phyloP scores from a whole-genome alignment of 345 rosid species.

The Durio zibethinus region DNA sequence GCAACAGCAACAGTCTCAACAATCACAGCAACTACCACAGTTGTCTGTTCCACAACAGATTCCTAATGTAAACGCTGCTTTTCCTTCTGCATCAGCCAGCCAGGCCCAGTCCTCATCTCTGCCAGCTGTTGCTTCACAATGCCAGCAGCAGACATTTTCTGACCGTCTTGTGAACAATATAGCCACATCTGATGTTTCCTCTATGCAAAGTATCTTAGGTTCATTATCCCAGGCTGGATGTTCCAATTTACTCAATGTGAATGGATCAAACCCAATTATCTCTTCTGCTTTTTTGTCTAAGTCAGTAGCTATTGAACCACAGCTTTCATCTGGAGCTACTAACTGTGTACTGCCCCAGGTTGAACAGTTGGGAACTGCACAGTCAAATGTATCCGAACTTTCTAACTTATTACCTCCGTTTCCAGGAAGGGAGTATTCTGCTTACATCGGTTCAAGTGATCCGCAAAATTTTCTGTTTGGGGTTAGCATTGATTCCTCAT shows the following conservation, averaged over 20 bases:
- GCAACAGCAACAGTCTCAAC: constrained; percentile 29
- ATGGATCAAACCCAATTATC: constrained; percentile 55
- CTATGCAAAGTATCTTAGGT: constrained; percentile 67
- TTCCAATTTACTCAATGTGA: constrained; percentile 53
- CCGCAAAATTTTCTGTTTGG: constrained; percentile 86
- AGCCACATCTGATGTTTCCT: constrained; percentile 46
- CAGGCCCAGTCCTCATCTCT: constrained; percentile 54
- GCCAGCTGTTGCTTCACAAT: constrained; percentile 50
- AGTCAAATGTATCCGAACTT: constrained; percentile 46
- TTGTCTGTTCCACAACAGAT: constrained; percentile 55
- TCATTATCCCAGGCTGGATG: constrained; percentile 67
- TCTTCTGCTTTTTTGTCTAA: constrained; percentile 73
- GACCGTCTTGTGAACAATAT: constrained; percentile 59
- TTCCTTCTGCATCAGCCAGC: constrained; percentile 50
- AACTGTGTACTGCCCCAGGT: constrained; percentile 47
- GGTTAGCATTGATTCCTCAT: constrained; percentile 76
- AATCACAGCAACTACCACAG: constrained; percentile 37
- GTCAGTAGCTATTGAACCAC: constrained; percentile 67
- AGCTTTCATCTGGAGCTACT: constrained; percentile 47
- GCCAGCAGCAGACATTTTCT: constrained; percentile 73
- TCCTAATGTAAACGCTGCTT: constrained; percentile 41
- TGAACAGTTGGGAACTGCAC: constrained; percentile 64
- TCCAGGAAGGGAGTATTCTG: constrained; percentile 83
- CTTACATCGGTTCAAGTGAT: constrained; percentile 66
- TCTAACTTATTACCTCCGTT: constrained; percentile 77